Evolutionary conservation across 2,329 filamentous ascomycete genomes (phyloP), one percentile per base, ranked within the genome.

Genomic region (Cladosporium sp.): DNA sequence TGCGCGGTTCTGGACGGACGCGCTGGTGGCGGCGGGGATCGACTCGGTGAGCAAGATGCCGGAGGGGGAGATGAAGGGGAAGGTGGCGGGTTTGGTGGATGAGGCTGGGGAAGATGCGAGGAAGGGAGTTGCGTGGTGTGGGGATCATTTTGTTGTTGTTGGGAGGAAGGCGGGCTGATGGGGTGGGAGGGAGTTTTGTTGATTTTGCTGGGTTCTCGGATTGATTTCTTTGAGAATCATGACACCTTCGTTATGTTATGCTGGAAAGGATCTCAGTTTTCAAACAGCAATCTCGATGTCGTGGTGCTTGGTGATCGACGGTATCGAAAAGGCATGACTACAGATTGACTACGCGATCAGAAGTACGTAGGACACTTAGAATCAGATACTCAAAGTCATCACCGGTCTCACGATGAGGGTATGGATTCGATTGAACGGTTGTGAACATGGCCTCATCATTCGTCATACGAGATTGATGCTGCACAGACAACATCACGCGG

Each of bases 101-200:
- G 61, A 64, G 15, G 61, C 61, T 10, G 51, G 36, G 4, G 51
- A 57, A 26, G 61, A 64, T 57, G 61, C 61, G 26, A 64, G n/a
- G 51, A 64, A 57, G 36, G 61, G 61, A 6, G 26, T 64, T 26
- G 61, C 61, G 18, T 64, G 61, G 61, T 54, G 49, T 44, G 61
- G 61, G 2, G 61, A 54, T 21, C 61, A 64, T 32, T 55, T 57
- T 18, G 61, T 64, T 32, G 34, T 57, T 47, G 61, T 64, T 34
- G 61, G 61, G 51, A 34, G 24, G 51, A 64, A 64, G 51, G 24
- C 52, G 5, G 28, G 8, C 24, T 47, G 41, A 47, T 47, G 38
- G 5, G 15, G 18, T 24, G 41, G 21, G n/a, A 21, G 41, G 21
- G n/a, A 21, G 14, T 47, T 21, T 3, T 11, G 41, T 12, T 41